Evolutionary conservation across 1,284 basidiomycete genomes (phyloP), one percentile per base, ranked within the genome.

Genomic region (Schizopora paradoxa): DNA sequence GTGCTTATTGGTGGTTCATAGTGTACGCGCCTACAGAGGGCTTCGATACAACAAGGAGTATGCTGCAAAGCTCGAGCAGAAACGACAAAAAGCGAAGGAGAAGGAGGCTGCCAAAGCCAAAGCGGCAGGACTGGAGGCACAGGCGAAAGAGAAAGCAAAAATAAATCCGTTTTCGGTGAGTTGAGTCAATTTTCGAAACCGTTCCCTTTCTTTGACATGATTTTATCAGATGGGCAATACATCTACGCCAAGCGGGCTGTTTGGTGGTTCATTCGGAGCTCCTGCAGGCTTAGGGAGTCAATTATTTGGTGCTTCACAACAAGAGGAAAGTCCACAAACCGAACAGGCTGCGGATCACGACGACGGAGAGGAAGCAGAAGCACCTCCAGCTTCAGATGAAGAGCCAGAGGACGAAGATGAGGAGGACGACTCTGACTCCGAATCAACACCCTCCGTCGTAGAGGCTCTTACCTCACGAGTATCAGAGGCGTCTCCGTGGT

Each of bases 21-120:
- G 87, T 57, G 66, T 90, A 41, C 81, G 87, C 23, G 86, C 84
- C 32, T 90, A 82, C 79, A 73, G 88, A 54, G 82, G 78, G 6
- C 58, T 90, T 44, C 71, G 82, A 32, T 77, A 72, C 56, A 90
- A 91, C 57, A 70, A 75, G 47, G 67, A 69, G 44, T 91, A 87
- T 58, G 88, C 87, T 4, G 68, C 69, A 16, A 85, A 87, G 58
- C 68, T 90, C 4, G 71, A 77, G 52, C 70, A 65, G 48, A 71
- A 68, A 55, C 58, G 58, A 11, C 57, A 55, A 8, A 58, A 43
- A 16, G 60, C 62, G 35, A 58, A 63, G 38, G 66, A 64, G 43
- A 66, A 68, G 42, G 66, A 71, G 29, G 65, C 65, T 43, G 63
- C 64, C 18, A 66, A 66, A 49, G 58, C 53, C 23, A 60, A 52